Evolutionary conservation across 805 yeast species (phyloP), one percentile per base, ranked within the genome.

Genomic region (Zygoascus tannicola): DNA sequence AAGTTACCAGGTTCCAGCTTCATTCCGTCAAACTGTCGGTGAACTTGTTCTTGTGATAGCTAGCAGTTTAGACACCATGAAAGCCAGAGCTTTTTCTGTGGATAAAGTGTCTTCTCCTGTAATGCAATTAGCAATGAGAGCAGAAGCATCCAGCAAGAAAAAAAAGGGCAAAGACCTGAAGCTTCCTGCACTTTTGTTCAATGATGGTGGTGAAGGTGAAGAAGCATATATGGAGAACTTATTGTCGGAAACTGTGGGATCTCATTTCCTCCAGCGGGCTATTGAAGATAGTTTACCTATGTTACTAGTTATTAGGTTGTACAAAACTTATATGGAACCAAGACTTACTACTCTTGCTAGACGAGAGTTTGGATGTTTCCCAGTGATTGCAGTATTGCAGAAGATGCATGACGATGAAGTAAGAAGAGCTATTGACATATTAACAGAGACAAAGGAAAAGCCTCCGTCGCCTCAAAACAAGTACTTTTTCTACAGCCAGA

Each of bases 71-170:
- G 51, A 41, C 45, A 62, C 72, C 8, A 68, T 71, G 16, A 65
- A 70, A 32, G 73, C 85, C 38, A 74, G 97, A 56, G 86, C 80
- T 48, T 64, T 79, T 43, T 81, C 95, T 12, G 77, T 85, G 41
- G 82, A 87, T 54, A 77, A 83, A 41, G 66, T 85, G 38, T 85
- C 94, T 0, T 86, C 97, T 0, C 97, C 97, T 0, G 94, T 88
- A 2, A 58, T 85, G 14, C 95, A 86, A 64, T 65, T 87, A 41
- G 57, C 84, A 7, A 70, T 88, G 35, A 85, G 81, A 55, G 74
- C 85, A 14, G 96, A 87, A 64, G 92, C 94, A 50, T 43, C 39
- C 23, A 26, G 40, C 32, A 38, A 43, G 4, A 41, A 39, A 23
- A 40, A 45, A 7, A 45, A 77, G 78, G 55, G 85, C 79, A 43